Conservation (phyloP, 2,329 filamentous ascomycete species). For the Neospermospora avenae region DNA sequence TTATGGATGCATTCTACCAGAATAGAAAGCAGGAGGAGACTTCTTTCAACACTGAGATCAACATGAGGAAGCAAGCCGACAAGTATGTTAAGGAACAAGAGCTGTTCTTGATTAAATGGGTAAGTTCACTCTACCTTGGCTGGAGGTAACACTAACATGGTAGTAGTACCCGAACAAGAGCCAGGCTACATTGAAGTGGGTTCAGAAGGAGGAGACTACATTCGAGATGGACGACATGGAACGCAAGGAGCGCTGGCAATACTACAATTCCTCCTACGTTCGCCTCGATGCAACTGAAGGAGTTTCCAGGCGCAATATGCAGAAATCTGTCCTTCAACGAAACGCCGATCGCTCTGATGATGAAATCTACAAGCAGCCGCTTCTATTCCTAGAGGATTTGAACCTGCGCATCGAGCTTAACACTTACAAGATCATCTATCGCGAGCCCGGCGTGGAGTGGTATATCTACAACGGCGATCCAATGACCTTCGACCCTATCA, state of each 20-base stretch:
- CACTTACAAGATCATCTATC: slow-evolving; percentile 77
- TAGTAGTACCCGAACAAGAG: slow-evolving; percentile 60
- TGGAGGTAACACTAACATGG: not conserved
- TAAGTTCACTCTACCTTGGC: slow-evolving; percentile 52
- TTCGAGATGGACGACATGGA: slow-evolving; percentile 90
- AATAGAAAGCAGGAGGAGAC: slow-evolving; percentile 81
- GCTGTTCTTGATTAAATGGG: slow-evolving; percentile 85
- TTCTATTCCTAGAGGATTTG: slow-evolving; percentile 65
- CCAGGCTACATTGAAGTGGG: slow-evolving; percentile 69
- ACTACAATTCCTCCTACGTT: slow-evolving; percentile 91
- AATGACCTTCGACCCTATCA: slow-evolving; percentile 38
- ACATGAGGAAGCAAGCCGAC: slow-evolving; percentile 86
- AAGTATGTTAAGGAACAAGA: slow-evolving; percentile 91
- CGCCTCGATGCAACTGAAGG: slow-evolving; percentile 86
- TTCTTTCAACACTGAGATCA: slow-evolving; percentile 85
- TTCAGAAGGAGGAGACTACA: slow-evolving; percentile 67
- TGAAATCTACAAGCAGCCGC: slow-evolving; percentile 55
- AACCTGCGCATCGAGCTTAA: slow-evolving; percentile 72
- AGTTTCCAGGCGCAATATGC: slow-evolving; percentile 60
- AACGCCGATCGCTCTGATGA: slow-evolving; percentile 63
- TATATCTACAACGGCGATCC: slow-evolving; percentile 54
- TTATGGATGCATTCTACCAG: slow-evolving; percentile 81
- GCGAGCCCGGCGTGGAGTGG: slow-evolving; percentile 66
- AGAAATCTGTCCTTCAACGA: slow-evolving; percentile 66
- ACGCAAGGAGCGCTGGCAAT: slow-evolving; percentile 80